Percentiles rank a stretch among this genome's conserved stretches.
Evolutionary conservation across 345 rosid genomes (phyloP).

Genomic region (Murraya koenigii): DNA sequence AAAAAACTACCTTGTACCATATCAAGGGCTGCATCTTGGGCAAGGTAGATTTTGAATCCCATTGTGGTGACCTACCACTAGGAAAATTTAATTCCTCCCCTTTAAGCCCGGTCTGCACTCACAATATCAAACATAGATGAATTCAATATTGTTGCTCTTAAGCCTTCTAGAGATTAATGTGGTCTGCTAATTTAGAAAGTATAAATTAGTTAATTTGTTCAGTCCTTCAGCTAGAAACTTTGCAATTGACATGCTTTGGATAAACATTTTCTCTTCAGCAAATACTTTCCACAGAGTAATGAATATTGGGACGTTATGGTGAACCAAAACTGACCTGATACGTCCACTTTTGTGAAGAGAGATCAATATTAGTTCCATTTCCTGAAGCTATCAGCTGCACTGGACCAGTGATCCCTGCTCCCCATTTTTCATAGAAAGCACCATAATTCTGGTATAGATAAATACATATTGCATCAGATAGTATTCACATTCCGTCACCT

Average conservation of each 20-base stretch:
- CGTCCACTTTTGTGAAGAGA: constrained; percentile 74
- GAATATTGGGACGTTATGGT: neutral
- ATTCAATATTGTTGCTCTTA: neutral
- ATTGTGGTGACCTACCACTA: constrained; percentile 65
- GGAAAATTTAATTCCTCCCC: constrained; percentile 75
- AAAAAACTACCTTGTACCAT: constrained; percentile 85
- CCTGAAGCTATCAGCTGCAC: constrained; percentile 61
- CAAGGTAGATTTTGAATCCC: constrained; percentile 63
- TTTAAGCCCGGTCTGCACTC: constrained; percentile 68
- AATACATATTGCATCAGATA: constrained; percentile 8
- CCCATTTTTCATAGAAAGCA: constrained; percentile 66
- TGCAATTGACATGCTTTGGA: constrained; percentile 1
- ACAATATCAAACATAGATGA: constrained; percentile 8
- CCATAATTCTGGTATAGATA: constrained; percentile 71
- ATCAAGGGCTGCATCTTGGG: constrained; percentile 75
- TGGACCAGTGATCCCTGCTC: constrained; percentile 94
- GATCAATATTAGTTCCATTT: constrained; percentile 53
- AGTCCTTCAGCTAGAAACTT: neutral
- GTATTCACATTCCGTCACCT: neutral
- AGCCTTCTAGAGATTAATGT: neutral
- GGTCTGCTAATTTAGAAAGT: neutral
- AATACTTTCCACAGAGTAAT: neutral
- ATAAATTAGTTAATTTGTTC: neutral
- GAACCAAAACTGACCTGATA: constrained; percentile 61
- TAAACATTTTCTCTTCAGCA: neutral